Evolutionary conservation across 495 filamentous ascomycete species (phyloP), one percentile per base, ranked within the genome.

Genomic region (Penicillium antarcticum): DNA sequence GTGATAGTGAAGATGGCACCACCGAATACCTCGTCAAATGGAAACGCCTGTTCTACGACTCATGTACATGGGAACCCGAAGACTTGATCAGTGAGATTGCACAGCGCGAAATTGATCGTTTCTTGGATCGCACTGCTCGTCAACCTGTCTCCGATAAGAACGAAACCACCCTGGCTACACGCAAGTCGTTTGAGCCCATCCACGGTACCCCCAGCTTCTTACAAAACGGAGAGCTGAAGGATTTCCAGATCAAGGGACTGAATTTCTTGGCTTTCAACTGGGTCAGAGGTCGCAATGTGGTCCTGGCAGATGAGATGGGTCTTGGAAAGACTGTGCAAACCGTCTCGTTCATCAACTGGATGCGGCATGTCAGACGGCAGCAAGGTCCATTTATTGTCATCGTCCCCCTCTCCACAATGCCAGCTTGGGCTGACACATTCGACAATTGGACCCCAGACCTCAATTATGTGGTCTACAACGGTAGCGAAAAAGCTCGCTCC

Each of bases 251-350:
- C 57, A 89, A 87, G 38, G 94, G 94, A 5, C 67, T 99, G 43
- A 97, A 97, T 70, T 97, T 95, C 70, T 72, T 99, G 48, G 89
- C 89, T 34, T 89, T 91, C 61, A 95, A 96, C 65, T 99, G 94
- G 94, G 87, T 87, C 37, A 84, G 84, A 54, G 84, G 83, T 37
- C 88, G 90, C 58, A 97, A 97, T 60, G 92, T 96, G 55, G 96
- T 99, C 45, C 78, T 99, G 12, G 94, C 94, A 11, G 94, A 99
- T 58, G 94, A 99, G 65, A 99, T 99, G 94, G 94, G 94, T 48
- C 77, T 99, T 23, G 94, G 94, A 19, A 99, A 99, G 74, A 99
- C 94, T 1, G 92, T 99, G 3, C 94, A 99, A 69, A 97, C 92
- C 1, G 91, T 99, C 17, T 79, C 94, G 0, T 97, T 97, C 67